phyloP scores from a whole-genome alignment of 495 filamentous ascomycete species.

The Podospora bellae-mahoneyi region DNA sequence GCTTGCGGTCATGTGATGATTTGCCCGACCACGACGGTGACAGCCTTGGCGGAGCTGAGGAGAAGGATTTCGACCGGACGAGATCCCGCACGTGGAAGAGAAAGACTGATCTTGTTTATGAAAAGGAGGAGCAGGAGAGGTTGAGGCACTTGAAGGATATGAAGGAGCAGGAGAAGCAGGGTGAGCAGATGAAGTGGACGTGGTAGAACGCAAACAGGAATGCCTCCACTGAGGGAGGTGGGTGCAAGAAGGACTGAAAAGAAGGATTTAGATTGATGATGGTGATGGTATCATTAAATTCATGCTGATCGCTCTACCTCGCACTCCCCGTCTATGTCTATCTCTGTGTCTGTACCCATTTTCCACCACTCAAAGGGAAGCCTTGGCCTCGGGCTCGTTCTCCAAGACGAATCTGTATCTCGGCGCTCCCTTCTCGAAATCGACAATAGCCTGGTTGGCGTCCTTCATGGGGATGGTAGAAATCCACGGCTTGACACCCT shows the following conservation, averaged over 20 bases:
- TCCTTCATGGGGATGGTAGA: slow-evolving; percentile 67
- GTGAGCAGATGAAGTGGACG: not conserved
- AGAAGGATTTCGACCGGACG: not conserved
- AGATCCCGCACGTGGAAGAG: not conserved
- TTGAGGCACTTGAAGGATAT: not conserved
- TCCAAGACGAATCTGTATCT: slow-evolving; percentile 73
- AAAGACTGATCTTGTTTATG: not conserved
- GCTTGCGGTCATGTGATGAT: not conserved
- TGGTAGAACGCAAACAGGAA: not conserved
- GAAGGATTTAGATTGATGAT: not conserved
- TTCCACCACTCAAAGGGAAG: not conserved
- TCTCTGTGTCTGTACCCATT: too few relatives aligned
- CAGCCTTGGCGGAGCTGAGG: not conserved
- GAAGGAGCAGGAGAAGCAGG: not conserved
- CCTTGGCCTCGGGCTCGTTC: slow-evolving; percentile 48
- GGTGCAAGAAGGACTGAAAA: not conserved
- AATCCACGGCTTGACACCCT: slow-evolving; percentile 72
- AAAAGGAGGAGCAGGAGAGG: not conserved
- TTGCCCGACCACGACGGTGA: not conserved
- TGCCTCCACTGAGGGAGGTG: not conserved
- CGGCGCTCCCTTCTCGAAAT: slow-evolving; percentile 67
- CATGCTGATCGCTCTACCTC: not conserved
- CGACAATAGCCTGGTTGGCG: slow-evolving; percentile 64
- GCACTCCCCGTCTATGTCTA: not conserved
- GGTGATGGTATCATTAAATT: not conserved